Evolutionary conservation across 2,329 filamentous ascomycete species (phyloP).

Genomic region (Domatiomyces catenatus): DNA sequence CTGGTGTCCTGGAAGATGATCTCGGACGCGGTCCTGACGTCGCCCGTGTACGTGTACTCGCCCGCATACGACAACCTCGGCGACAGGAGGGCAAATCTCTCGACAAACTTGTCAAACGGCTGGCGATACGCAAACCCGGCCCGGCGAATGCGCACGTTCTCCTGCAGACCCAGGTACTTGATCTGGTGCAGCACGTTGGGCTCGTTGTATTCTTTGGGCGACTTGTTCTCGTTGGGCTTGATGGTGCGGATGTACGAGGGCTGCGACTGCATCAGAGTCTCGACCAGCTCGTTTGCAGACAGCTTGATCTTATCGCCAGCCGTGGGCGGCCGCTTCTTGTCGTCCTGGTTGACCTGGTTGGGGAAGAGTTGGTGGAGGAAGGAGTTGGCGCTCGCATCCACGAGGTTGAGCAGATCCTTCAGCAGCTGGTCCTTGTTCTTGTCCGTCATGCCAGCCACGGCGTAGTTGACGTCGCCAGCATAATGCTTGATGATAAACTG

Average conservation of each 20-base stretch:
- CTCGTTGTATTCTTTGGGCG: constrained; percentile 76
- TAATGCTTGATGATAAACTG: constrained; percentile 99
- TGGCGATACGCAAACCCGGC: constrained; percentile 95
- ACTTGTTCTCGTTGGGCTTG: constrained; percentile 99
- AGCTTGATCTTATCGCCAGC: constrained; percentile 91
- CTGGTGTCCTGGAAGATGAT: constrained; percentile 94
- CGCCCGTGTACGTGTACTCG: constrained; percentile 90
- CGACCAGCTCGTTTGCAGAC: constrained; percentile 86
- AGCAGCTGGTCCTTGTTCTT: constrained; percentile 98
- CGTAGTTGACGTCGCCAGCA: constrained; percentile 89
- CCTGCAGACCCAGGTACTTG: constrained; percentile 97
- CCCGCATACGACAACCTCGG: constrained; percentile 91
- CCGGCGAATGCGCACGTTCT: constrained; percentile 93
- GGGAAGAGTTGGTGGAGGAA: constrained; percentile 88
- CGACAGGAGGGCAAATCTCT: constrained; percentile 88
- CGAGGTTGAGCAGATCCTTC: constrained; percentile 81
- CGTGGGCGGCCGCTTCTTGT: constrained; percentile 82
- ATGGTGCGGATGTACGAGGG: constrained; percentile 98
- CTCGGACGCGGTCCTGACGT: constrained; percentile 69
- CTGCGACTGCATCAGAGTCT: constrained; percentile 91
- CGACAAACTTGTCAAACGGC: constrained; percentile 94
- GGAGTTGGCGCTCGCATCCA: constrained; percentile 64
- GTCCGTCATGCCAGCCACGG: constrained; percentile 91
- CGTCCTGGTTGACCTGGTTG: constrained; percentile 84
- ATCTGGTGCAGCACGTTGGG: constrained; percentile 93